Percentiles rank a stretch among this genome's conserved stretches.
These are phyloP conservation scores for Diaporthe sp. DNA, from an alignment of 2,329 filamentous ascomycete genomes.

Conservation along the genomic window DNA sequence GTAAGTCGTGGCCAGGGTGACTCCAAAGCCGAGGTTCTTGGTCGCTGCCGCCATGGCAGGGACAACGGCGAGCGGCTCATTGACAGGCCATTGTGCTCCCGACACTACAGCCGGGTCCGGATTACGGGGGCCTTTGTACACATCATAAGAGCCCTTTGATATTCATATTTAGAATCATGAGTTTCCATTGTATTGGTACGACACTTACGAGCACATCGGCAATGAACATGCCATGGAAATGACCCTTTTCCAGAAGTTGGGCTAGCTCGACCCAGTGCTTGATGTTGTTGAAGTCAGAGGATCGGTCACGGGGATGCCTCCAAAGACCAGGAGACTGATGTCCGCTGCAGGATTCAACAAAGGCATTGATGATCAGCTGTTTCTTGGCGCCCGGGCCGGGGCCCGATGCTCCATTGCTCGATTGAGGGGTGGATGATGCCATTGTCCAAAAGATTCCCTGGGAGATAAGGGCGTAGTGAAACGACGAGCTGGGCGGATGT, in stretches of 20 bases:
- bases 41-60: slow-evolving; percentile 78
- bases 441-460: not conserved
- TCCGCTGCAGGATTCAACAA: slow-evolving; percentile 43
- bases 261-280: slow-evolving; percentile 49
- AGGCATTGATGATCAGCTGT: slow-evolving; percentile 55
- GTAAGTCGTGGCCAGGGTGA: slow-evolving; percentile 77
- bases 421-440: slow-evolving; percentile 27
- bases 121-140: slow-evolving; percentile 69
- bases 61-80: slow-evolving; percentile 73
- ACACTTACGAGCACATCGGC: slow-evolving; percentile 45
- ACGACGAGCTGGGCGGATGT: not conserved
- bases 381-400: slow-evolving; percentile 43
- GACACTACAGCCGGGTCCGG: slow-evolving; percentile 70
- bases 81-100: slow-evolving; percentile 77
- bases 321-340: slow-evolving; percentile 35
- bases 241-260: slow-evolving; percentile 48
- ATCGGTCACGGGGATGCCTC: slow-evolving; percentile 36
- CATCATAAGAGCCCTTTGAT: slow-evolving; percentile 70
- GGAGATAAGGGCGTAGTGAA: not conserved
- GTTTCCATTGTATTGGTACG: not conserved
- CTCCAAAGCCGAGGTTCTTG: slow-evolving; percentile 74
- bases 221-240: slow-evolving; percentile 52
- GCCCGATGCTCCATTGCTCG: not conserved
- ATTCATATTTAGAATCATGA: not conserved
- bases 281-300: slow-evolving; percentile 38